Evolutionary conservation across 2,329 filamentous ascomycete genomes (phyloP).

Genomic region (Acrocalymma vagum): DNA sequence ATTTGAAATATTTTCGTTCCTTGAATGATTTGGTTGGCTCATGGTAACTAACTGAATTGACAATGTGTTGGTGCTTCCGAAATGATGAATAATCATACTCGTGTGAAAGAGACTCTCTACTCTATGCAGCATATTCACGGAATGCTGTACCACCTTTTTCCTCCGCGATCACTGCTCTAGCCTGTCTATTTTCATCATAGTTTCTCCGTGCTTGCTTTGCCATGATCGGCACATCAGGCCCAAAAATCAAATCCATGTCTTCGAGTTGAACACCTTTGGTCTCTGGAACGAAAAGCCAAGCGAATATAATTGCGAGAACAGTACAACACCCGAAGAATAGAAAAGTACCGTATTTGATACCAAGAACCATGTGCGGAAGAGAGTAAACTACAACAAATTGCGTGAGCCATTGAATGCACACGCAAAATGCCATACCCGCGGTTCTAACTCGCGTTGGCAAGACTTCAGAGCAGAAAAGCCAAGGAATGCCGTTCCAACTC

Average conservation of each 20-base stretch:
- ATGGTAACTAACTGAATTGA: no score
- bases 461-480: constrained; percentile 76
- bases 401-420: constrained; percentile 57
- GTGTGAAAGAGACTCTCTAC: no score
- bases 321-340: constrained; percentile 57
- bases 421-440: constrained; percentile 38
- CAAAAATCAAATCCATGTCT: constrained; percentile 85
- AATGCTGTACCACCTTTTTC: no score
- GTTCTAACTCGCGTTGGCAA: constrained; percentile 72
- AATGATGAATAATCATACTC: no score
- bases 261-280: constrained; percentile 84
- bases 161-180: no score
- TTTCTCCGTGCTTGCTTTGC: no score
- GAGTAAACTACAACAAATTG: constrained; percentile 72
- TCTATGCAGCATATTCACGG: no score
- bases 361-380: constrained; percentile 75
- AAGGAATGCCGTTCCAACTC: constrained; percentile 75
- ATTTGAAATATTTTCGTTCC: no score
- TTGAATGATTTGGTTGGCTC: no score
- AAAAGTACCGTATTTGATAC: constrained; percentile 73
- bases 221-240: no score
- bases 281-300: constrained; percentile 74
- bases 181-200: no score
- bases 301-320: constrained; percentile 51
- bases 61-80: no score